These are phyloP conservation scores for Sicyos baderoa DNA, from an alignment of 306 rosid genomes.

Conservation along the genomic window DNA sequence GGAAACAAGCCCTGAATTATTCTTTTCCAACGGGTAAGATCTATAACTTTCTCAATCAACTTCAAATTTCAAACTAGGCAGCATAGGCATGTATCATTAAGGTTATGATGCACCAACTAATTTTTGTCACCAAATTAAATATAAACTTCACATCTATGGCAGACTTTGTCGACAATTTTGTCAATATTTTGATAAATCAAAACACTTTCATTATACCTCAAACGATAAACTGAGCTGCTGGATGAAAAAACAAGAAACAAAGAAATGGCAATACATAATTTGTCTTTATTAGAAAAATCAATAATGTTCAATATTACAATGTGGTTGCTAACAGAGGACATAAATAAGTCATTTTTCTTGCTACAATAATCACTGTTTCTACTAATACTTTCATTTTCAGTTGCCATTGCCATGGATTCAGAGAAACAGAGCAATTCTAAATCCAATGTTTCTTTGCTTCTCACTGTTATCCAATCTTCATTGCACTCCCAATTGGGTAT, in stretches of 20 bases:
- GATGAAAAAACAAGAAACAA: not conserved
- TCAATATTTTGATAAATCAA: not conserved
- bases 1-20: not conserved
- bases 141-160: too few relatives aligned
- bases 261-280: slow-evolving; percentile 10
- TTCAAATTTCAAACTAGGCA: not conserved
- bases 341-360: not conserved
- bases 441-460: slow-evolving; percentile 27
- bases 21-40: not conserved
- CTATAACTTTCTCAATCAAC: not conserved
- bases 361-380: not conserved
- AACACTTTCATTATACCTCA: not conserved
- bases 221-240: not conserved
- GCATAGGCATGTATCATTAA: not conserved
- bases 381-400: not conserved
- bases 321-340: not conserved
- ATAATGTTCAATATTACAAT: not conserved
- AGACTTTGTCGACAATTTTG: too few relatives aligned
- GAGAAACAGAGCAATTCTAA: not conserved
- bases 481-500: slow-evolving; percentile 36
- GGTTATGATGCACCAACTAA: not conserved
- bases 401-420: not conserved
- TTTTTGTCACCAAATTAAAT: too few relatives aligned
- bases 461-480: slow-evolving; percentile 59
- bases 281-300: not conserved